phyloP scores from a whole-genome alignment of 345 rosid genomes.

The Xanthoceras sorbifolium region DNA sequence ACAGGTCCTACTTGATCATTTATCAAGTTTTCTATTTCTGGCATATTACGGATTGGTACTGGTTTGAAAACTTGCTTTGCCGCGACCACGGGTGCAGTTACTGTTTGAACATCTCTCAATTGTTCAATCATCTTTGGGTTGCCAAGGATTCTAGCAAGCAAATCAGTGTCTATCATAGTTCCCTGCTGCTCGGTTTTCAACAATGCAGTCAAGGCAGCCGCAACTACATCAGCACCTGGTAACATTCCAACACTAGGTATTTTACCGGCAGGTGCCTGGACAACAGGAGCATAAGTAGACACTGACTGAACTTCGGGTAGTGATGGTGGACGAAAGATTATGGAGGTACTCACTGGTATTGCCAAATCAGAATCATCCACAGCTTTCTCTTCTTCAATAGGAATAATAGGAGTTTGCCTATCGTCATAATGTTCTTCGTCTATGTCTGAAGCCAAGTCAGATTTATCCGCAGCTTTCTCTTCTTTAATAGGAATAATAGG shows the following conservation, averaged over 20 bases:
- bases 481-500: conserved; percentile 62
- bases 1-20: too few relatives aligned
- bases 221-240: conserved; percentile 30
- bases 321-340: conserved; percentile 12
- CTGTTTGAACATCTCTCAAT: conserved; percentile 24
- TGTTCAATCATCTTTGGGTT: conserved; percentile 52
- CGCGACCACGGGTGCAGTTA: conserved; percentile 6
- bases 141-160: conserved; percentile 55
- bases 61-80: conserved; percentile 18
- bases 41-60: not conserved
- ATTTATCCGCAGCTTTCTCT: conserved; percentile 28
- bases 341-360: conserved; percentile 9
- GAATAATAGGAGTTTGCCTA: conserved; percentile 51
- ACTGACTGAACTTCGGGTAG: conserved; percentile 15
- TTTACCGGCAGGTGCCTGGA: not conserved
- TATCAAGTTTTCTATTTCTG: too few relatives aligned
- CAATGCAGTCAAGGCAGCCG: conserved; percentile 39
- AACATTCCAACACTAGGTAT: conserved; percentile 8
- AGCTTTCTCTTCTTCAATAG: conserved; percentile 54
- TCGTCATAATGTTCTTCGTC: conserved; percentile 47
- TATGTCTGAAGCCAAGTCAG: conserved; percentile 23
- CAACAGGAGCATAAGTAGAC: conserved; percentile 13
- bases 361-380: conserved; percentile 20
- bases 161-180: conserved; percentile 49
- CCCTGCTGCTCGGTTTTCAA: conserved; percentile 40